Percentiles rank a stretch among this genome's conserved stretches.
Conservation (phyloP, 2,329 filamentous ascomycete genomes). For the Botrytis fabae region DNA sequence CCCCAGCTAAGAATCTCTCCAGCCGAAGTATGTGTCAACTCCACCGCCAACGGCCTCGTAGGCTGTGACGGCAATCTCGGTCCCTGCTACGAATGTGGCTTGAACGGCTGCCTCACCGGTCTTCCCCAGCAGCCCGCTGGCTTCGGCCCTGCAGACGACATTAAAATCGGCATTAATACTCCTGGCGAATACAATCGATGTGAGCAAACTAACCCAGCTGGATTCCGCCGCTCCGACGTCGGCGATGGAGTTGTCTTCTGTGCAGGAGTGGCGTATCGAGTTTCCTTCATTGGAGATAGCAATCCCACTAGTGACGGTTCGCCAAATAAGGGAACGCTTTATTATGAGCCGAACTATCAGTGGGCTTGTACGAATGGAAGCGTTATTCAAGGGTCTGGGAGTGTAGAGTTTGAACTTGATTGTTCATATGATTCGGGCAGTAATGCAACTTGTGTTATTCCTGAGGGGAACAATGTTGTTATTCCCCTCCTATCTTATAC, state of each 20-base stretch:
- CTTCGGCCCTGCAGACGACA: background rate
- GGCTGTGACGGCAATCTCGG: background rate
- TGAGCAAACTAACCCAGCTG: background rate
- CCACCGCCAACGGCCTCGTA: background rate
- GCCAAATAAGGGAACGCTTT: background rate
- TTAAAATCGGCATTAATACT: background rate
- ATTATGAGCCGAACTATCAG: background rate
- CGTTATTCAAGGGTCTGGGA: background rate
- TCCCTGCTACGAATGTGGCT: background rate
- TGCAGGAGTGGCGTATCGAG: background rate
- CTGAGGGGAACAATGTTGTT: background rate
- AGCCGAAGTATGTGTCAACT: background rate
- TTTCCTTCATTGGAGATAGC: background rate
- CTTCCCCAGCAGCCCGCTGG: background rate
- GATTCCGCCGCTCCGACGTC: background rate
- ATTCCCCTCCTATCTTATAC: constrained; percentile 5
- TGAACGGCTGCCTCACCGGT: background rate
- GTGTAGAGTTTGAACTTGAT: background rate
- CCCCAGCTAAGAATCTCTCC: background rate
- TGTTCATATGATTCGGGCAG: constrained; percentile 1
- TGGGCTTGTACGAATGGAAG: constrained; percentile 17
- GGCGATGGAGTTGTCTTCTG: background rate
- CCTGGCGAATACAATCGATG: background rate
- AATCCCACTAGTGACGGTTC: background rate
- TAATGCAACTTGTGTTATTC: constrained; percentile 2